Evolutionary conservation across 768 basidiomycete genomes (phyloP), one percentile per base, ranked within the genome.

Genomic region (Rubroboletus pulcherrimus): DNA sequence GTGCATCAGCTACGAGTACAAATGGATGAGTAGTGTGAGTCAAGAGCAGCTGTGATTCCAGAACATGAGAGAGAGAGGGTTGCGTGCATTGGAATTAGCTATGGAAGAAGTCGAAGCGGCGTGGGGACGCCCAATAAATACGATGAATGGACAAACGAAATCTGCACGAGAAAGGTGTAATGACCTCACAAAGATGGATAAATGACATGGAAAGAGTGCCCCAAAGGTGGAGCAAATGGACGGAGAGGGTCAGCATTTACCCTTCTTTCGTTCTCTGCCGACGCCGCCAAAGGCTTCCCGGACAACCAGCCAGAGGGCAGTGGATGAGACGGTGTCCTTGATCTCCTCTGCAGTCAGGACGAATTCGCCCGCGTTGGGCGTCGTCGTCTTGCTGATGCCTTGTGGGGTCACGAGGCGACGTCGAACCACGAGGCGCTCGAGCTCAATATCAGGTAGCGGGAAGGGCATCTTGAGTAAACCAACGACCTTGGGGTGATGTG

Each of bases 401-500:
- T 65, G 64, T 21, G 66, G 8, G 0, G 63, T 60, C 63, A 78
- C 61, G 45, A 78, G 65, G 45, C 89, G 76, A 59, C 78, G 81
- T 34, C 81, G 74, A 24, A 85, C 71, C 12, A 69, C 68, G 73
- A 86, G 74, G 47, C 69, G 73, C 63, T 88, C 85, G 21, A 95
- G 78, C 59, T 88, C 84, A 19, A 97, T 77, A 55, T 94, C 88
- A 0, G 92, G 87, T 1, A 97, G 79, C 0, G 91, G 88, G 73
- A 89, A 94, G 26, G 95, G 93, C 50, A 96, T 83, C 70, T 93
- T 93, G 62, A 98, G 79, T 74, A 94, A 84, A 37, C 86, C 88
- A 41, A 98, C 89, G 21, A 98, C 89, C 68, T 95, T 93, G 9
- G 95, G 95, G 71, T 98, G 95, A 68, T 98, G 94, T 24, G 94